Percentiles rank a stretch among this genome's conserved stretches.
Evolutionary conservation across 2,329 filamentous ascomycete genomes (phyloP).

Genomic region (Balansia obtecta): DNA sequence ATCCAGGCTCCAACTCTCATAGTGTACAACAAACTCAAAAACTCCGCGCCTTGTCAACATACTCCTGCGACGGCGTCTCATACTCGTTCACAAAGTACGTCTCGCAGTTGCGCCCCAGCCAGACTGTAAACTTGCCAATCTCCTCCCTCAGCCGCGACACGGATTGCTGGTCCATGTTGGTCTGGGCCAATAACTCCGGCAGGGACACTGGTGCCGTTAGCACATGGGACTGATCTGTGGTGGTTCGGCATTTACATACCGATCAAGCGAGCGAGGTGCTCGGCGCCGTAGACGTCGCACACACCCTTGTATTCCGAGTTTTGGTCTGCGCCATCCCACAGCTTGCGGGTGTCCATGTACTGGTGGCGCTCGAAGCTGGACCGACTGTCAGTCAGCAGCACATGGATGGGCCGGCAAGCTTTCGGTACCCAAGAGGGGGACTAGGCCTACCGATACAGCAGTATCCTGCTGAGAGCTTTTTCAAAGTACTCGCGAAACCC

Average conservation of each 20-base stretch:
- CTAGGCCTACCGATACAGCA: slow-evolving; percentile 77
- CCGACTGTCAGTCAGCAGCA: not conserved
- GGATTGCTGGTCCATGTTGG: slow-evolving; percentile 92
- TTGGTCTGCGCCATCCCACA: slow-evolving; percentile 50
- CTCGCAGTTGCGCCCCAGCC: slow-evolving; percentile 66
- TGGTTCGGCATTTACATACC: slow-evolving; percentile 41
- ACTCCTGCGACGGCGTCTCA: slow-evolving; percentile 58
- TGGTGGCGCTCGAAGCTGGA: slow-evolving; percentile 81
- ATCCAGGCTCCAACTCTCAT: not conserved
- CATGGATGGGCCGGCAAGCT: no score
- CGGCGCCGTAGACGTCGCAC: slow-evolving; percentile 79
- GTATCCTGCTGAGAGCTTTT: slow-evolving; percentile 71
- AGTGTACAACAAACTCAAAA: slow-evolving; percentile 18
- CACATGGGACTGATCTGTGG: no score
- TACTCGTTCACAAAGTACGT: slow-evolving; percentile 71
- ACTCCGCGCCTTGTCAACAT: slow-evolving; percentile 52
- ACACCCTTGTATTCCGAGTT: slow-evolving; percentile 58
- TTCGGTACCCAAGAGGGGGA: slow-evolving; percentile 9
- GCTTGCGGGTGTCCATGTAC: slow-evolving; percentile 64
- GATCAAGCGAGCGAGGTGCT: slow-evolving; percentile 80
- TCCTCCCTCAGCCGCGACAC: slow-evolving; percentile 83
- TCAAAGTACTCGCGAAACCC: slow-evolving; percentile 93
- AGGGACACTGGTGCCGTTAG: slow-evolving; percentile 52
- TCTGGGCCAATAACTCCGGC: slow-evolving; percentile 89
- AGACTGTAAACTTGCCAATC: slow-evolving; percentile 71